These are phyloP conservation scores for Emiliania huxleyi DNA, from an alignment of 78 protist species.

Conservation along the genomic window DNA sequence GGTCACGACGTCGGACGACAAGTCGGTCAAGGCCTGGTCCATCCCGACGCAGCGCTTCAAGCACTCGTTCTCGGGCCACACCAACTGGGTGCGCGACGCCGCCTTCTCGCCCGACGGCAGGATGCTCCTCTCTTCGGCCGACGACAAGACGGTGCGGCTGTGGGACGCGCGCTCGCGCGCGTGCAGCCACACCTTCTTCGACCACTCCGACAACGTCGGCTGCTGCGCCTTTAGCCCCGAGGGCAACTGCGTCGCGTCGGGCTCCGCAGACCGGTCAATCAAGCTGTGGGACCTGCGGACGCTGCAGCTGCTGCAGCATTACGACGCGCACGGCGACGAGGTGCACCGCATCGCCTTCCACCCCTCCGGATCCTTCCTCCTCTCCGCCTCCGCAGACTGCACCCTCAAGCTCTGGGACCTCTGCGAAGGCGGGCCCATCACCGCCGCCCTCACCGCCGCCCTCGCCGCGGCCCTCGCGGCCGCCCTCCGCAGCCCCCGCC, in stretches of 20 bases:
- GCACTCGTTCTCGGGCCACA: slow-evolving; percentile 75
- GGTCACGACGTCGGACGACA: slow-evolving; percentile 79
- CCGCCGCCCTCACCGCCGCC: no score
- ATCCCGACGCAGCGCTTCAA: slow-evolving; percentile 48
- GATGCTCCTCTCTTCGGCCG: slow-evolving; percentile 62
- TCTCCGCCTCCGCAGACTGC: slow-evolving; percentile 71
- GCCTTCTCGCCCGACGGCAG: slow-evolving; percentile 66
- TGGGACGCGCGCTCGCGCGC: slow-evolving; percentile 60
- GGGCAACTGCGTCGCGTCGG: slow-evolving; percentile 76
- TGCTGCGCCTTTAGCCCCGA: slow-evolving; percentile 77
- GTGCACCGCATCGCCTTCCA: slow-evolving; percentile 72
- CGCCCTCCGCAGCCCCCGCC: no score
- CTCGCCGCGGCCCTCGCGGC: no score
- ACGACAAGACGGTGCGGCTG: slow-evolving; percentile 80
- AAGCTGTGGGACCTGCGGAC: slow-evolving; percentile 81
- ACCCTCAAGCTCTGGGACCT: slow-evolving; percentile 28
- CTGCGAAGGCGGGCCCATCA: not conserved
- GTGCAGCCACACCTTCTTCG: slow-evolving; percentile 66
- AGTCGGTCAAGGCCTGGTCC: slow-evolving; percentile 57
- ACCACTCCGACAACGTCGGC: slow-evolving; percentile 61
- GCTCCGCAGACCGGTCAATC: slow-evolving; percentile 57
- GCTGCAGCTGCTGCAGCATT: slow-evolving; percentile 75
- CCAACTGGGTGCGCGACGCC: slow-evolving; percentile 82
- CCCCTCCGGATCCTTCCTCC: slow-evolving; percentile 72
- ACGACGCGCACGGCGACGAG: slow-evolving; percentile 63